Conservation (phyloP, 306 rosid species). For the Bauhinia variegata region DNA sequence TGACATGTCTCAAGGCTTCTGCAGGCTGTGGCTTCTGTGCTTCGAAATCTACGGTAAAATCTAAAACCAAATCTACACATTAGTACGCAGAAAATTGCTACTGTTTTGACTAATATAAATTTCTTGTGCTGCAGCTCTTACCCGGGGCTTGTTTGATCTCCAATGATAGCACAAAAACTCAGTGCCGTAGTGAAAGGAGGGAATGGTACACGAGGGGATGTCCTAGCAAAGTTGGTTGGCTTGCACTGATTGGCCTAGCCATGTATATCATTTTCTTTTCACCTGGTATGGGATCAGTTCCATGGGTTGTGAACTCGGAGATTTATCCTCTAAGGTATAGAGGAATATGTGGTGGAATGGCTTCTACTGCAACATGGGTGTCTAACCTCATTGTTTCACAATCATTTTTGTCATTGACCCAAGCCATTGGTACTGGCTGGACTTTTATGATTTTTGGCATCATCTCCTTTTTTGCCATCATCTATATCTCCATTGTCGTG, state of each 20-base stretch:
- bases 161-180: slow-evolving; percentile 37
- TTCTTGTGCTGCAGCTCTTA: slow-evolving; percentile 40
- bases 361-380: slow-evolving; percentile 64
- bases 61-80: background rate
- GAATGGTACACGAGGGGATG: slow-evolving; percentile 68
- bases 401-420: slow-evolving; percentile 34
- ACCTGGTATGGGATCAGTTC: slow-evolving; percentile 73
- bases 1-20: slow-evolving; percentile 56
- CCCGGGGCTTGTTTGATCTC: slow-evolving; percentile 69
- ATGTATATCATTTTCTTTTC: slow-evolving; percentile 67
- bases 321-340: slow-evolving; percentile 64
- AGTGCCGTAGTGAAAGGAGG: slow-evolving; percentile 38
- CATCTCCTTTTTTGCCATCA: slow-evolving; percentile 24
- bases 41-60: slow-evolving; percentile 47
- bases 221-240: slow-evolving; percentile 60
- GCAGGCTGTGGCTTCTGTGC: slow-evolving; percentile 68
- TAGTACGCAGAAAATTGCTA: background rate
- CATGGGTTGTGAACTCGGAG: slow-evolving; percentile 79
- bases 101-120: background rate
- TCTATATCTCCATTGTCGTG: slow-evolving; percentile 34
- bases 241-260: slow-evolving; percentile 50
- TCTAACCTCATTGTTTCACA: slow-evolving; percentile 46
- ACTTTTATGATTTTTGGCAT: slow-evolving; percentile 40
- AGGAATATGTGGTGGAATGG: slow-evolving; percentile 72
- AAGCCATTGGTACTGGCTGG: slow-evolving; percentile 35